Evolutionary conservation across 495 filamentous ascomycete species (phyloP).

Genomic region (Xylaria palmicola): DNA sequence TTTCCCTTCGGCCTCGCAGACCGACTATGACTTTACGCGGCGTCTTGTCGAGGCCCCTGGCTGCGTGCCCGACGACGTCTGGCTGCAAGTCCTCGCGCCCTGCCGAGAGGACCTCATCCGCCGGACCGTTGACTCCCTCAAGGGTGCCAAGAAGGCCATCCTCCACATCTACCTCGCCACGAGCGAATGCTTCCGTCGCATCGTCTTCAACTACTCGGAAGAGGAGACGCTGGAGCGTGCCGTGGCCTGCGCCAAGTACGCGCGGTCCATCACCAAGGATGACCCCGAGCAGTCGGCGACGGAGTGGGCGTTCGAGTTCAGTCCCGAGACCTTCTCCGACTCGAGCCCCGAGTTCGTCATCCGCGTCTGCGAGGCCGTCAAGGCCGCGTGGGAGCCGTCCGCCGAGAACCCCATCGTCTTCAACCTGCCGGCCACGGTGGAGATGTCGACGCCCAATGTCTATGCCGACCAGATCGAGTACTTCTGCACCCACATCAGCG

Average conservation of each 20-base stretch:
- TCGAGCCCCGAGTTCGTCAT: slow-evolving; percentile 81
- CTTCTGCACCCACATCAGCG: slow-evolving; percentile 80
- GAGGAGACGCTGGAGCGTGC: slow-evolving; percentile 80
- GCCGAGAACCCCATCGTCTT: slow-evolving; percentile 88
- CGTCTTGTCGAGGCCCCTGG: slow-evolving; percentile 85
- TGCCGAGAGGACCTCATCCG: slow-evolving; percentile 91
- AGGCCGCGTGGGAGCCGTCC: slow-evolving; percentile 88
- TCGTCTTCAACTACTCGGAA: slow-evolving; percentile 86
- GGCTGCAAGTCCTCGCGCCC: slow-evolving; percentile 90
- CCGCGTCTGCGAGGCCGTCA: slow-evolving; percentile 88
- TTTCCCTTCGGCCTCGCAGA: slow-evolving; percentile 91
- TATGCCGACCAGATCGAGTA: slow-evolving; percentile 98
- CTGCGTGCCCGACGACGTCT: slow-evolving; percentile 87
- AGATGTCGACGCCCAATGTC: slow-evolving; percentile 93
- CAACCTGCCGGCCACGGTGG: slow-evolving; percentile 95
- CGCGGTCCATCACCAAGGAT: slow-evolving; percentile 91
- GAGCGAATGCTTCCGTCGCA: slow-evolving; percentile 84
- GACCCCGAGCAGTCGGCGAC: slow-evolving; percentile 73
- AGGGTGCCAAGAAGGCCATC: slow-evolving; percentile 91
- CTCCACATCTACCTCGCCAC: slow-evolving; percentile 96
- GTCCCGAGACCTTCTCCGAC: slow-evolving; percentile 95
- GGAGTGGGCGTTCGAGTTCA: slow-evolving; percentile 95
- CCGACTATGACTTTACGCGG: slow-evolving; percentile 93
- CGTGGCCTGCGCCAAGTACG: slow-evolving; percentile 81
- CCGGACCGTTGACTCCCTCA: slow-evolving; percentile 85